These are phyloP conservation scores for Leishmania lainsoni DNA, from an alignment of 208 protist genomes.

Conservation along the genomic window DNA sequence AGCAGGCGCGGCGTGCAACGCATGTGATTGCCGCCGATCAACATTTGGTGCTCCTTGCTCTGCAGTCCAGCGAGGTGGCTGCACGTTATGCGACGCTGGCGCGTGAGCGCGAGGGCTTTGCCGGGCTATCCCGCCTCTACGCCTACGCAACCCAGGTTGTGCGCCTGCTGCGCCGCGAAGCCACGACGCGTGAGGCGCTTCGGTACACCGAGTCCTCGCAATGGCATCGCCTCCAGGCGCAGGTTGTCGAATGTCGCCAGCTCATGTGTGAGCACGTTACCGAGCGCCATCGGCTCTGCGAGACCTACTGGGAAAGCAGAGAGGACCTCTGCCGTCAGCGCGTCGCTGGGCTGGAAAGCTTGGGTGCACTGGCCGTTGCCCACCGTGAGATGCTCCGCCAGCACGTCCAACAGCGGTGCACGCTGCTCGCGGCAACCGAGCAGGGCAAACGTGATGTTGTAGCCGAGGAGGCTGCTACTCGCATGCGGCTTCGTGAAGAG, in stretches of 20 bases:
- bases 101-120: constrained; percentile 27
- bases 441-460: constrained; percentile 37
- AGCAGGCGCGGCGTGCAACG: constrained; percentile 28
- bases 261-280: constrained; percentile 26
- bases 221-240: constrained; percentile 28
- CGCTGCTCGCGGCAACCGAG: constrained; percentile 31
- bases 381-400: constrained; percentile 14
- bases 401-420: constrained; percentile 18
- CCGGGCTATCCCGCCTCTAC: background rate
- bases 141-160: constrained; percentile 4
- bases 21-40: constrained; percentile 24
- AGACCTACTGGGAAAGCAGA: constrained; percentile 9
- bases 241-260: constrained; percentile 21
- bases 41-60: constrained; percentile 32
- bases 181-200: constrained; percentile 29
- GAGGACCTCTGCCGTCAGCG: constrained; percentile 13
- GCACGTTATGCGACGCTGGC: constrained; percentile 37
- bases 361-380: constrained; percentile 12
- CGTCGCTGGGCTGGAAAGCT: constrained; percentile 6
- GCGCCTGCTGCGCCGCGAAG: constrained; percentile 33
- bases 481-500: constrained; percentile 24
- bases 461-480: constrained; percentile 37
- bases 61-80: constrained; percentile 52
- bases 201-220: constrained; percentile 38
- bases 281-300: constrained; percentile 35